Percentiles rank a stretch among this genome's conserved stretches.
phyloP scores from a whole-genome alignment of 75 land plant genomes.

The Selaginella tamariscina region DNA sequence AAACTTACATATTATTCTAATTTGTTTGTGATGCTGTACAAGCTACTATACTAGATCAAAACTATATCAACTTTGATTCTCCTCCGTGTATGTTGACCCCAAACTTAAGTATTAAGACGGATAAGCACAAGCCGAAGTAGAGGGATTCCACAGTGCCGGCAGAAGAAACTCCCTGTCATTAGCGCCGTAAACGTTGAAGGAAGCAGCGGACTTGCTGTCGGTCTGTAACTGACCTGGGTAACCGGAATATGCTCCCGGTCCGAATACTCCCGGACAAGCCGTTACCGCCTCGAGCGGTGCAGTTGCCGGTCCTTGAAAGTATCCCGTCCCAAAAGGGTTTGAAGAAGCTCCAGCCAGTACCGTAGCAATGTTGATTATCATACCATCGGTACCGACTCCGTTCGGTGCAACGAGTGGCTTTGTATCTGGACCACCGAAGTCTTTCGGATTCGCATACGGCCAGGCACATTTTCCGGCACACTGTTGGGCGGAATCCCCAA shows the following conservation, averaged over 20 bases:
- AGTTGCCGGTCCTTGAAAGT: conserved; percentile 14
- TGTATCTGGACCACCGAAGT: conserved; percentile 22
- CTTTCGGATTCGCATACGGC: conserved; percentile 24
- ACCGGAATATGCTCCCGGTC: neutral
- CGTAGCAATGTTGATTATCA: conserved; percentile 28
- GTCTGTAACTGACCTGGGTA: neutral
- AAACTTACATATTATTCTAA: too few species aligned
- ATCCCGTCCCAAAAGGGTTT: conserved; percentile 23
- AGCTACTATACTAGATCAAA: too few species aligned
- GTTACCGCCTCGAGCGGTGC: conserved; percentile 21
- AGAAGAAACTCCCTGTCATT: neutral
- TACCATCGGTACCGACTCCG: conserved; percentile 26
- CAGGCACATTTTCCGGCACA: conserved; percentile 39
- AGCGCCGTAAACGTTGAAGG: neutral
- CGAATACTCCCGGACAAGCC: conserved; percentile 19
- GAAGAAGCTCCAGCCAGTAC: conserved; percentile 23
- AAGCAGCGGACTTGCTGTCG: neutral
- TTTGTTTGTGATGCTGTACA: too few species aligned
- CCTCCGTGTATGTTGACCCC: too few species aligned
- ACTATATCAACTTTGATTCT: too few species aligned
- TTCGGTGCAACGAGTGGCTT: conserved; percentile 20
- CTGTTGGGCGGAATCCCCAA: conserved; percentile 28
- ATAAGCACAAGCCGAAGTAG: neutral
- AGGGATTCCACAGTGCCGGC: neutral
- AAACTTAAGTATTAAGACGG: too few species aligned